phyloP scores from a whole-genome alignment of 2,329 filamentous ascomycete genomes.

The Alternaria sp. region DNA sequence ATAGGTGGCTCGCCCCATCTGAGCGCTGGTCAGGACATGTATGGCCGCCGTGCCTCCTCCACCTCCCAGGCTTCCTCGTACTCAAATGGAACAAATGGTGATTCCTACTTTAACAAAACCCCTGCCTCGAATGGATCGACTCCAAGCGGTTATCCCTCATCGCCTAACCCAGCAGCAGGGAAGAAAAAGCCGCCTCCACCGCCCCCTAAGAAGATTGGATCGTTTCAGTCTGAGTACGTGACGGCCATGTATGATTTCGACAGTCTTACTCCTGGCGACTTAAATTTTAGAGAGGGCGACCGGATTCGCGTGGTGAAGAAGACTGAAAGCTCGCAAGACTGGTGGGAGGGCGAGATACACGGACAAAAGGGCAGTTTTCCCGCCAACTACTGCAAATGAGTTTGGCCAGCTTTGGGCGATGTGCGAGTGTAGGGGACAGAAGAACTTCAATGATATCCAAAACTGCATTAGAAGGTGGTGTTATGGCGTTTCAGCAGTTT shows the following conservation, averaged over 20 bases:
- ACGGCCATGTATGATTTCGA: constrained; percentile 79
- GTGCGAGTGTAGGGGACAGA: not conserved
- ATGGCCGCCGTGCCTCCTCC: constrained; percentile 42
- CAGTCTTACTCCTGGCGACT: constrained; percentile 73
- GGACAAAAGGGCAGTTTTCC: constrained; percentile 78
- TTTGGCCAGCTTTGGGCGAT: not conserved
- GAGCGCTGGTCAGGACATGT: constrained; percentile 41
- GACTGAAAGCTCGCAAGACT: constrained; percentile 82
- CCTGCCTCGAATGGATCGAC: constrained; percentile 50
- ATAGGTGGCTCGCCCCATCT: constrained; percentile 47
- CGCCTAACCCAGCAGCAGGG: constrained; percentile 55
- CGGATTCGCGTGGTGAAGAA: constrained; percentile 79
- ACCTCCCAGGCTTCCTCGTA: constrained; percentile 44
- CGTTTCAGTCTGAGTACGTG: constrained; percentile 65
- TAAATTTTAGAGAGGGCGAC: constrained; percentile 80
- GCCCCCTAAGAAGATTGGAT: constrained; percentile 66
- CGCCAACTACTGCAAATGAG: constrained; percentile 77
- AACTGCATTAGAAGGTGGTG: constrained; percentile 35
- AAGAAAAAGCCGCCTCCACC: constrained; percentile 83
- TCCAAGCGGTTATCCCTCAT: constrained; percentile 37
- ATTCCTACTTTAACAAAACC: constrained; percentile 54
- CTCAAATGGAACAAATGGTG: constrained; percentile 40
- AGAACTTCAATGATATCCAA: constrained; percentile 27
- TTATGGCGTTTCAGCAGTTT: constrained; percentile 7
- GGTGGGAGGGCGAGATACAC: constrained; percentile 83